Evolutionary conservation across 306 rosid genomes (phyloP).

Genomic region (Coriaria nepalensis): DNA sequence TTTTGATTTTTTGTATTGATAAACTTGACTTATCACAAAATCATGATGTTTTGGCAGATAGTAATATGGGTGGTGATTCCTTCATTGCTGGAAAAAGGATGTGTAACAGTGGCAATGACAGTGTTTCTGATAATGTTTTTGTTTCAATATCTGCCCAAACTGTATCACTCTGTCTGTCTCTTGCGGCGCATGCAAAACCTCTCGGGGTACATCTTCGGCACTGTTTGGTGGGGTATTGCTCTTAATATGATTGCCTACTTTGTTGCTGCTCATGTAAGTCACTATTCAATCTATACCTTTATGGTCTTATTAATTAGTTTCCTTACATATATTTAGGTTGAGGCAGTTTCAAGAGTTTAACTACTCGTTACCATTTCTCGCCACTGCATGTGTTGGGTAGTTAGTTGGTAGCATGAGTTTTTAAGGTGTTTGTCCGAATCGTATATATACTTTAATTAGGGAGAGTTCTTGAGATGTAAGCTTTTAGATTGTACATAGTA

Average conservation of each 20-base stretch:
- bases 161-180: conserved; percentile 63
- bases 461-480: too few species aligned
- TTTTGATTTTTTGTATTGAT: background rate
- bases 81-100: conserved; percentile 43
- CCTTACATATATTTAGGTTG: too few species aligned
- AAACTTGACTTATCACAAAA: too few species aligned
- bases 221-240: conserved; percentile 97
- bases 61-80: conserved; percentile 75
- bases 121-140: conserved; percentile 57
- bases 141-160: conserved; percentile 80
- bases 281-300: background rate
- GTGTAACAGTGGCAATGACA: conserved; percentile 54
- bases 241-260: conserved; percentile 86
- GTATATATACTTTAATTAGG: too few species aligned
- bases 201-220: conserved; percentile 74
- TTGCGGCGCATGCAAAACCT: conserved; percentile 77
- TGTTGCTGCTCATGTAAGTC: conserved; percentile 93
- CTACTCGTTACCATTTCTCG: too few species aligned
- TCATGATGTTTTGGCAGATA: conserved; percentile 27
- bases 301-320: too few species aligned
- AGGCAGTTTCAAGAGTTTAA: too few species aligned
- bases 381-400: too few species aligned
- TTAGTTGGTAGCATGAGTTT: too few species aligned
- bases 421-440: too few species aligned
- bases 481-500: too few species aligned